These are phyloP conservation scores for Flammula alnicola DNA, from an alignment of 1,284 basidiomycete species.

Conservation along the genomic window DNA sequence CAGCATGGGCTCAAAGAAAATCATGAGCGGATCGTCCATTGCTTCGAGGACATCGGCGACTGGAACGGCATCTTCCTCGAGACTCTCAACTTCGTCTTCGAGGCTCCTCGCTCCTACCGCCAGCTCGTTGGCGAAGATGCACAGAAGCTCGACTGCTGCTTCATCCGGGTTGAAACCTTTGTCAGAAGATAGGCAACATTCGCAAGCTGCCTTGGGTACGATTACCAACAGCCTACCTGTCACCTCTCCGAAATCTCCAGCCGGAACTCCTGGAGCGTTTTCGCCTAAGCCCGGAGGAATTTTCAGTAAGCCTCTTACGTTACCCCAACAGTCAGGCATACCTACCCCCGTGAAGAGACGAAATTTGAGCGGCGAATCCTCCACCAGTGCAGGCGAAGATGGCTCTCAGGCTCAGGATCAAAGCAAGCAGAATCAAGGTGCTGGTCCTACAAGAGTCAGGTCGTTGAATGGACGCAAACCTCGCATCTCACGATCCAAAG, in stretches of 20 bases:
- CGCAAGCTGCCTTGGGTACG: conserved; percentile 34
- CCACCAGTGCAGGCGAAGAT: too few species aligned
- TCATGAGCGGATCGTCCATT: conserved; percentile 14
- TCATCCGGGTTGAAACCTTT: conserved; percentile 4
- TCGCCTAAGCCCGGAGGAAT: conserved; percentile 44
- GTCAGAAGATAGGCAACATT: conserved; percentile 13
- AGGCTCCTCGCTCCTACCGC: conserved; percentile 75
- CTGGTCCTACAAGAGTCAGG: too few species aligned
- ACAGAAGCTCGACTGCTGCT: conserved; percentile 28
- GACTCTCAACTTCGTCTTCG: conserved; percentile 45
- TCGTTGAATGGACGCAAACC: conserved; percentile 61
- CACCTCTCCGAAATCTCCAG: conserved; percentile 12
- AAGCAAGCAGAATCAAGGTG: too few species aligned
- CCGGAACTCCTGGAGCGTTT: conserved; percentile 12
- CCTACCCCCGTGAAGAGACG: conserved; percentile 38
- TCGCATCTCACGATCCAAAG: conserved; percentile 76
- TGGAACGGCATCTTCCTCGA: conserved; percentile 22
- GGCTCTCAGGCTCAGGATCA: too few species aligned
- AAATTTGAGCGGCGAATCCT: neutral
- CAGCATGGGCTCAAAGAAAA: conserved; percentile 34
- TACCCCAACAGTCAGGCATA: conserved; percentile 37
- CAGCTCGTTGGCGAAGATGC: conserved; percentile 71
- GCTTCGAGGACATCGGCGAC: conserved; percentile 21
- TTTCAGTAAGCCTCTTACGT: conserved; percentile 56
- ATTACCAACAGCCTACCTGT: conserved; percentile 49